Evolutionary conservation across 495 filamentous ascomycete genomes (phyloP), one percentile per base, ranked within the genome.

Genomic region (Daldinia decipiens): DNA sequence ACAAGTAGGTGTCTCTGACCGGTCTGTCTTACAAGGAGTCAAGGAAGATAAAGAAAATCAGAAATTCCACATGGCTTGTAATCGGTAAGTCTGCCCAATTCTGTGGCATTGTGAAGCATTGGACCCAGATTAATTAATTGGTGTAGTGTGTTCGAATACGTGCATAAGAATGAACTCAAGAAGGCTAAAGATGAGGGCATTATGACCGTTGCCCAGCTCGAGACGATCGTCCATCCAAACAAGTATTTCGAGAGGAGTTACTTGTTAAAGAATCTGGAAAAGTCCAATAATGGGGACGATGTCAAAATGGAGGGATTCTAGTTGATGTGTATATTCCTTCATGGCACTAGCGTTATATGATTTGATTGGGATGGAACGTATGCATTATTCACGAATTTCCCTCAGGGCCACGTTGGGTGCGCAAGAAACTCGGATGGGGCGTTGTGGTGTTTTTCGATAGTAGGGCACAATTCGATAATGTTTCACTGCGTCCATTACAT

Each of bases 221-320:
- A 98, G 80, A 98, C 94, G 1, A 98, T 99, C 71, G 90, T 97
- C 19, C 96, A 99, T 78, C 96, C 96, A 9, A 99, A 99, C 79
- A 93, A 93, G 61, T 99, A 98, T 79, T 98, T 98, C 80, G 95
- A 95, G 84, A 86, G 94, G 67, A 95, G 93, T 75, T 98, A 92
- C 79, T 72, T 96, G 72, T 79, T 98, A 52, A 97, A 92, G 85
- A 89, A 93, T 74, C 76, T 91, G 31, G 86, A 82, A 17, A 86
- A 82, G 52, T 71, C 50, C 29, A 77, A 66, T 19, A 52, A 40
- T 26, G 58, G 70, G 15, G 73, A 73, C 2, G 85, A 86, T 72
- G 79, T 86, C 5, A 84, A 84, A 78, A 86, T 86, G 83, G 84
- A 84, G 54, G 70, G 70, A 7, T 73, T 70, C 38, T 70, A 59